Base-by-base conservation (phyloP, 768 basidiomycete genomes). In the Lyophyllum decastes region DNA sequence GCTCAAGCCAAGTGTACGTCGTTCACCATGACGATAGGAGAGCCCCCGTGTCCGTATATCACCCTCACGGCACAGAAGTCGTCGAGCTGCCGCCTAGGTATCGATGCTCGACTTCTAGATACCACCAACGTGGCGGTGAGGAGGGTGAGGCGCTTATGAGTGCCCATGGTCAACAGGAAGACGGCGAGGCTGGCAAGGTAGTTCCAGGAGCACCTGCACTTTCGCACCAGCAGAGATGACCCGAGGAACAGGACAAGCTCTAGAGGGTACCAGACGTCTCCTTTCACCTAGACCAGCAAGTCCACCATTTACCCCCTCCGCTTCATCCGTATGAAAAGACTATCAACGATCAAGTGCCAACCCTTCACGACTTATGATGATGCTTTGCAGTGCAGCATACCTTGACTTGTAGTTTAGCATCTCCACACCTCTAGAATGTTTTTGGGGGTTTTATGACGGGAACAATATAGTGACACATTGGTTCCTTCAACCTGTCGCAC, bases 41-140 rank as follows among this genome's bases (percentile, higher is more conserved):
- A 16, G 69, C 83, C 17, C 85, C 85, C 0, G 81, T 87, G 40
- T 83, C 84, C 2, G 82, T 85, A 19, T 84, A 80, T 61, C 80
- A 83, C 52, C 73, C 76, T 52, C 76, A 79, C 45, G 85, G 83
- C 16, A 78, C 82, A 9, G 74, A 82, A 58, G 80, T 86, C 6
- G 81, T 85, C 10, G 86, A 87, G 69, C 73, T 87, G 10, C 86
- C 84, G 7, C 85, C 85, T 5, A 71, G 77, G 34, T 86, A 86
- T 54, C 30, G 52, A 44, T 51, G 52, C 38, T 54, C 61, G 26
- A 33, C 52, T 22, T 22, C 58, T 14, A 58, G 55, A 48, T 58
- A 54, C 46, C 61, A 68, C 30, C 55, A 46, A 16, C 49, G 64
- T 16, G 58, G 62, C 43, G 65, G 61, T n/a, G 25, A 54, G 43